Evolutionary conservation across 371 early-diverging fungal species (phyloP).

Genomic region (Syncephalastrum racemosum): DNA sequence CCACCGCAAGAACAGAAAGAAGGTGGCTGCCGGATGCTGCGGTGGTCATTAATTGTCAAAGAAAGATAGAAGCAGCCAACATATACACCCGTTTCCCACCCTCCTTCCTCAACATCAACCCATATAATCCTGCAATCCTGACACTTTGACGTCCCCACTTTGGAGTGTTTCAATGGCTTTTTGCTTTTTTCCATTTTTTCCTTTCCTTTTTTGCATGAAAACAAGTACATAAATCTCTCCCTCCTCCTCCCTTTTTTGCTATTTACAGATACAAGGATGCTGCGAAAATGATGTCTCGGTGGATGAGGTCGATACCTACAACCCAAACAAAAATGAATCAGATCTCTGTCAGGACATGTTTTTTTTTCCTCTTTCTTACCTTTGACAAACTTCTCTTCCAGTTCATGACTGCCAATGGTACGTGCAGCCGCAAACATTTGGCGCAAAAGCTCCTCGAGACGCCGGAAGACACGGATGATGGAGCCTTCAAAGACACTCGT

Average conservation of each 20-base stretch:
- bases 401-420: conserved; percentile 96
- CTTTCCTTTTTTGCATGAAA: conserved; percentile 1
- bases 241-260: too few relatives aligned
- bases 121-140: neutral
- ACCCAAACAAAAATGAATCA: neutral
- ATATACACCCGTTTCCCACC: too few relatives aligned
- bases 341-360: neutral
- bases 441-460: conserved; percentile 96
- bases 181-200: too few relatives aligned
- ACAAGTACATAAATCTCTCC: neutral
- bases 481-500: conserved; percentile 98
- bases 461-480: conserved; percentile 93
- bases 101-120: neutral
- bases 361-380: conserved; percentile 40
- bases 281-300: conserved; percentile 99
- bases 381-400: conserved; percentile 96
- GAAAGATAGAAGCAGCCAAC: conserved; percentile 1
- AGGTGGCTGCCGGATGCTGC: conserved; percentile 18
- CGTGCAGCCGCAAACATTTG: conserved; percentile 96
- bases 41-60: conserved; percentile 20
- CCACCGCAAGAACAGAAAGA: conserved; percentile 30
- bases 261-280: conserved; percentile 91
- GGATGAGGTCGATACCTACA: conserved; percentile 83
- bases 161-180: too few relatives aligned
- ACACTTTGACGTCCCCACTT: neutral